Conservation (phyloP, 306 rosid species). For the Castanea sativa region DNA sequence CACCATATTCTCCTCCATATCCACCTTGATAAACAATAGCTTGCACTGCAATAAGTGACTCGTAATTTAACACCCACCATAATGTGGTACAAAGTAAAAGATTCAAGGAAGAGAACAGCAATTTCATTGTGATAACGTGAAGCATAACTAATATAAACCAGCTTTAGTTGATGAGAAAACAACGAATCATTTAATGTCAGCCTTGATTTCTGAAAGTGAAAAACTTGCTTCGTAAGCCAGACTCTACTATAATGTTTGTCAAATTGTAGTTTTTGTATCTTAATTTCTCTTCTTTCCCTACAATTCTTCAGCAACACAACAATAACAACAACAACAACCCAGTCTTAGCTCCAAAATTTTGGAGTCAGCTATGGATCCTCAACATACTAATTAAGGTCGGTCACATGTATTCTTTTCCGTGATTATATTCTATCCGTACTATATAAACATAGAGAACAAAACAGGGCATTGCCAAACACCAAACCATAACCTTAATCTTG, state of each 20-base stretch:
- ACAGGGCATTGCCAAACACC: neutral
- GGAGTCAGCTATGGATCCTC: too few species aligned
- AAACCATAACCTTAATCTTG: neutral
- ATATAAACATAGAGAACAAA: neutral
- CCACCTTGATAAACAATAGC: slow-evolving; percentile 61
- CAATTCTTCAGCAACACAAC: neutral
- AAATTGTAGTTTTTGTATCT: neutral
- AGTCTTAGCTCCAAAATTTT: too few species aligned
- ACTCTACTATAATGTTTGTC: neutral
- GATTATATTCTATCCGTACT: too few species aligned
- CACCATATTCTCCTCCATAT: slow-evolving; percentile 56
- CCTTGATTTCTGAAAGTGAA: neutral
- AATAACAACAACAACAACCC: neutral
- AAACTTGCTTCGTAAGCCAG: neutral
- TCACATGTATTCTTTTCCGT: too few species aligned
- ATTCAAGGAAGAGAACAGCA: slow-evolving; percentile 4
- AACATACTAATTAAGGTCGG: too few species aligned
- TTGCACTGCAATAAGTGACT: slow-evolving; percentile 53
- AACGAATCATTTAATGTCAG: neutral
- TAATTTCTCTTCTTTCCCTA: neutral
- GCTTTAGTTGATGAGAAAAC: neutral
- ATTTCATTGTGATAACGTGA: neutral
- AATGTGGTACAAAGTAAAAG: neutral
- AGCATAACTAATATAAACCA: neutral
- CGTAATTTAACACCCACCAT: slow-evolving; percentile 6